Evolutionary conservation across 176 grass and related monocot genomes (phyloP).

Genomic region (Rhynchospora breviuscula): DNA sequence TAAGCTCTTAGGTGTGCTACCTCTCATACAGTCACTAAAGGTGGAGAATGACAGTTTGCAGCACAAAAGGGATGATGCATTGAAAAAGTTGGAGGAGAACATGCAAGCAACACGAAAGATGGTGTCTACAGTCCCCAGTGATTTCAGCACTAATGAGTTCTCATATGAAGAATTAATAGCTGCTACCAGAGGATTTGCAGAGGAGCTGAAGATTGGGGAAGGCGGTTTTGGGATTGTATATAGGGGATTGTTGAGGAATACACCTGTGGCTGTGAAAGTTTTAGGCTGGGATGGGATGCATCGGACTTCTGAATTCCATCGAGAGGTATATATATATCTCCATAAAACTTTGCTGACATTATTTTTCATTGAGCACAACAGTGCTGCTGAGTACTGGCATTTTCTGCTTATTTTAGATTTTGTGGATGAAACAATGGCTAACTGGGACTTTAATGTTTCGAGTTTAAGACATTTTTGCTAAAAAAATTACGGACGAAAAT

Average conservation of each 20-base stretch:
- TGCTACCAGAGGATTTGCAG: constrained; percentile 39
- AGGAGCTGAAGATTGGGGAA: constrained; percentile 44
- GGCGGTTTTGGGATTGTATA: constrained; percentile 44
- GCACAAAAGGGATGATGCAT: constrained; percentile 27
- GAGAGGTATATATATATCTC: constrained; percentile 43
- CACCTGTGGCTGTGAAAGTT: constrained; percentile 53
- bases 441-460: too few relatives aligned
- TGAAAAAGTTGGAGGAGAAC: constrained; percentile 25
- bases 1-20: constrained; percentile 27
- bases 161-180: constrained; percentile 38
- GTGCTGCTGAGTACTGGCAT: too few relatives aligned
- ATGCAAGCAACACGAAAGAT: constrained; percentile 6
- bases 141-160: constrained; percentile 34
- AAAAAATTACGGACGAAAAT: too few relatives aligned
- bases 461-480: too few relatives aligned
- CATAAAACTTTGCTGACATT: too few relatives aligned
- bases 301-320: constrained; percentile 38
- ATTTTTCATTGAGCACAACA: too few relatives aligned
- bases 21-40: constrained; percentile 38
- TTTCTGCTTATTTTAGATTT: too few relatives aligned
- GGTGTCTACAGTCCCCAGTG: background rate
- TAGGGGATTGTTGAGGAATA: constrained; percentile 48
- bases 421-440: too few relatives aligned
- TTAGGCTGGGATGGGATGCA: constrained; percentile 31
- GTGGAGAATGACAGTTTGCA: constrained; percentile 30